Evolutionary conservation across 1,284 basidiomycete species (phyloP).

Genomic region (Rhizopogon hawkerae): DNA sequence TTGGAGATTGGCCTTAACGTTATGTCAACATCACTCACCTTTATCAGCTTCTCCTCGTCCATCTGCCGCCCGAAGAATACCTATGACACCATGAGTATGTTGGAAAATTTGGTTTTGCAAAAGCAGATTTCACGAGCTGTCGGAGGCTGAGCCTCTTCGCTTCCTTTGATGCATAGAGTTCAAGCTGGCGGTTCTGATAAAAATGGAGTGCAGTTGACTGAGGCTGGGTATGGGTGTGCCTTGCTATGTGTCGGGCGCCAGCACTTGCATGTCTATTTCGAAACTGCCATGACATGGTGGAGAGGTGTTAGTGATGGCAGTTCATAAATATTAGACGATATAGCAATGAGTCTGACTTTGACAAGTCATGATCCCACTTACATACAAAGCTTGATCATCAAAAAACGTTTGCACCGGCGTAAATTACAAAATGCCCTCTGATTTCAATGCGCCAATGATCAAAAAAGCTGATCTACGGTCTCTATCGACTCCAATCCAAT

Average conservation of each 20-base stretch:
- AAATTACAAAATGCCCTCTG: slow-evolving; percentile 55
- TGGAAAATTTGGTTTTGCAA: slow-evolving; percentile 7
- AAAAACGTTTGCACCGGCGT: neutral
- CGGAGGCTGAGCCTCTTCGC: slow-evolving; percentile 70
- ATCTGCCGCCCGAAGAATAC: slow-evolving; percentile 72
- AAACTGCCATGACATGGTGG: slow-evolving; percentile 21
- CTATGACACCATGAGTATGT: slow-evolving; percentile 23
- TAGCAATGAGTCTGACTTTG: too few relatives aligned
- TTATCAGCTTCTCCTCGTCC: slow-evolving; percentile 66
- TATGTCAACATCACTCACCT: slow-evolving; percentile 31
- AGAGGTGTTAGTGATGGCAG: neutral
- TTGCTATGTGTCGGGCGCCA: neutral
- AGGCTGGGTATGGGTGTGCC: slow-evolving; percentile 15
- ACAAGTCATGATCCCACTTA: too few relatives aligned
- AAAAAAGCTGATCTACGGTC: slow-evolving; percentile 69
- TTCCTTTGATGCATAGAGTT: slow-evolving; percentile 71
- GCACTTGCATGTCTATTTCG: slow-evolving; percentile 1
- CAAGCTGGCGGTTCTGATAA: slow-evolving; percentile 79
- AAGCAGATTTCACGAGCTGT: slow-evolving; percentile 56
- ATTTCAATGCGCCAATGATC: slow-evolving; percentile 63
- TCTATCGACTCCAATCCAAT: slow-evolving; percentile 69
- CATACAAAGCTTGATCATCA: too few relatives aligned
- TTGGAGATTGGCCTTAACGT: neutral
- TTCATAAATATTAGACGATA: neutral
- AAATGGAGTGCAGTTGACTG: slow-evolving; percentile 60